Evolutionary conservation across 805 yeast species (phyloP), one percentile per base, ranked within the genome.

Genomic region (Dipodascopsis tothii): DNA sequence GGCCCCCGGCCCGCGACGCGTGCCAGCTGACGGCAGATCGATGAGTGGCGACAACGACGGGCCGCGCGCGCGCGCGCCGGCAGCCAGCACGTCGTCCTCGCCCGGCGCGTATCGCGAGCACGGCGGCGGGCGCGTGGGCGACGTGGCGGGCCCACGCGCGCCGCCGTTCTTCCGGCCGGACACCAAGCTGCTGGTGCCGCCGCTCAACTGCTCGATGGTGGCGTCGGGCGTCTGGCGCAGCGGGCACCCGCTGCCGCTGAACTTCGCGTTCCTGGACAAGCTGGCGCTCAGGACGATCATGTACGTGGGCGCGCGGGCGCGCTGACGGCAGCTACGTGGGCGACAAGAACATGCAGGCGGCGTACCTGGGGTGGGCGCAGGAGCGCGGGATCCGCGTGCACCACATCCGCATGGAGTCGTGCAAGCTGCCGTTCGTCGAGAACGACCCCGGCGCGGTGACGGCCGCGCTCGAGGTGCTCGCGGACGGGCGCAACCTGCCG

Each of bases 211-310:
- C 57, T 76, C 94, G 0, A 75, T 85, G 19, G 95, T 92, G 2
- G 95, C 84, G 47, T 87, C 85, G 45, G 80, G 84, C 4, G 76
- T 90, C 9, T 90, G 88, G 61, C 68, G 98, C 17, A 81, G 94
- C 1, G 98, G 98, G 1, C 94, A 88, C 58, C 98, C 98, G 1
- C 84, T 86, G 69, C 83, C 85, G 0, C 74, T 79, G 51, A 90
- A 87, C 65, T 85, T 78, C 57, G 76, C 81, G n/a, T 92, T 85
- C 54, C 69, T 90, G 19, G 73, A 74, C 53, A 80, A 78, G 22
- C 64, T 92, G 39, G 69, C 77, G 27, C 64, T 90, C 46, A 77
- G 77, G 55, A 87, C 96, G 0, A 85, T 90, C 36, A 80, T 90
- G 34, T 85, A 84, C 57, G 63, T 21, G 37, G n/a, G 16, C 37